Evolutionary conservation across 1,284 basidiomycete species (phyloP).

Genomic region (Amylostereum areolatum): DNA sequence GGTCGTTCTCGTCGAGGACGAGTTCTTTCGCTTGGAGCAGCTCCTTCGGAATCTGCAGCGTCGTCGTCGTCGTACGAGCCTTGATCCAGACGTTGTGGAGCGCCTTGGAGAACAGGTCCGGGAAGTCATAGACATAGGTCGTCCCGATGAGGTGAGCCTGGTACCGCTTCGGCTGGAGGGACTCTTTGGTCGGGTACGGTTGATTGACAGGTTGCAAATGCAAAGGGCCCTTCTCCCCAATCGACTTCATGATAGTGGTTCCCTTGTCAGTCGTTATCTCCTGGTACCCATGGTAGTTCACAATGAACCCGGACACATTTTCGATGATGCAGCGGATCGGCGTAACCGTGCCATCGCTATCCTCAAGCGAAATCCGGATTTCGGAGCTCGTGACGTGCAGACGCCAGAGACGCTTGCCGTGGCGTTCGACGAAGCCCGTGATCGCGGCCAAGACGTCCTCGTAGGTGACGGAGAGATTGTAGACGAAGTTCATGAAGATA

Average conservation of each 20-base stretch:
- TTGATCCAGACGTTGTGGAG: constrained; percentile 90
- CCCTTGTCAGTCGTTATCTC: constrained; percentile 97
- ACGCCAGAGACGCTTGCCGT: constrained; percentile 97
- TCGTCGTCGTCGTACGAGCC: constrained; percentile 59
- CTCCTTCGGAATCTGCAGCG: constrained; percentile 70
- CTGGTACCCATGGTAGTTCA: constrained; percentile 99
- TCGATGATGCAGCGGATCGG: constrained; percentile 97
- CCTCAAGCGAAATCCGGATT: constrained; percentile 92
- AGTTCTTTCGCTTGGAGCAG: constrained; percentile 85
- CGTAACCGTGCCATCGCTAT: constrained; percentile 87
- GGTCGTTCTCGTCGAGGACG: constrained; percentile 90
- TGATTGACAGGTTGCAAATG: constrained; percentile 91
- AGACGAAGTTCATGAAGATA: constrained; percentile 98
- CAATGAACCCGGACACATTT: constrained; percentile 98
- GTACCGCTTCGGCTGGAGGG: constrained; percentile 98
- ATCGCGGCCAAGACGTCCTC: constrained; percentile 96
- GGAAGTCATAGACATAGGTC: constrained; percentile 99
- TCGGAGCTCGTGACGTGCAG: constrained; percentile 97
- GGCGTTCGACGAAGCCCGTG: constrained; percentile 96
- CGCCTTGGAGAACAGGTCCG: constrained; percentile 96
- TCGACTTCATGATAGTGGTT: constrained; percentile 90
- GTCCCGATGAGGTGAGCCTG: constrained; percentile 99
- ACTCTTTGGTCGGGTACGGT: constrained; percentile 95
- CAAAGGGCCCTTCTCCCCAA: constrained; percentile 89
- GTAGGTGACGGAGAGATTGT: constrained; percentile 91